These are phyloP conservation scores for Poa annua DNA, from an alignment of 176 grass and related monocot species.

Conservation along the genomic window DNA sequence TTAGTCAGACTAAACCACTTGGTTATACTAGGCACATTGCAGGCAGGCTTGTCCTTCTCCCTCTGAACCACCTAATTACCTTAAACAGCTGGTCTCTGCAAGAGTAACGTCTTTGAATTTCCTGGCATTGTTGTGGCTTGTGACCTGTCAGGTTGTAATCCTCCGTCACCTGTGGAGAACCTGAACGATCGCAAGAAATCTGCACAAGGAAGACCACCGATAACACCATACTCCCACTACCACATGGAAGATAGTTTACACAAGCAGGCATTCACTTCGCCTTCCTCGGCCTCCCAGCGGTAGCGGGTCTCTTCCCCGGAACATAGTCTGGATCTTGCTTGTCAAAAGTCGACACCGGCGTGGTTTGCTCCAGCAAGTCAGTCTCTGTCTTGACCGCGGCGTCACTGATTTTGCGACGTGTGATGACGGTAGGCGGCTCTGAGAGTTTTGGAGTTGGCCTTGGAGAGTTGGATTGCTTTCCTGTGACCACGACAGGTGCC, in stretches of 20 bases:
- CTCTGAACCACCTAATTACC: neutral
- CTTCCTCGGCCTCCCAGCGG: conserved; percentile 47
- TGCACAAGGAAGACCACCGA: neutral
- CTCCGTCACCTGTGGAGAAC: neutral
- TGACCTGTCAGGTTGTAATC: neutral
- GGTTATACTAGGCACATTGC: conserved; percentile 11
- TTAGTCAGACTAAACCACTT: neutral
- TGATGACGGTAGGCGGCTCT: conserved; percentile 31
- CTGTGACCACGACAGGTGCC: conserved; percentile 34
- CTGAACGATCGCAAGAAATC: neutral
- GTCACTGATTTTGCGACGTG: conserved; percentile 21
- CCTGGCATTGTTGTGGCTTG: neutral
- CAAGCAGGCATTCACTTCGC: neutral
- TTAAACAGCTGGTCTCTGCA: neutral
- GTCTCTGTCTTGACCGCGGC: conserved; percentile 27
- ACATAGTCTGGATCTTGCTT: conserved; percentile 27
- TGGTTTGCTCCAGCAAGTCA: conserved; percentile 47
- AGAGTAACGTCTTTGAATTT: neutral
- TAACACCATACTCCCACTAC: neutral
- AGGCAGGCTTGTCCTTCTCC: neutral
- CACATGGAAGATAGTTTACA: neutral
- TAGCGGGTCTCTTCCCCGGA: conserved; percentile 38
- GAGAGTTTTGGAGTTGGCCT: neutral
- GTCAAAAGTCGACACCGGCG: neutral
- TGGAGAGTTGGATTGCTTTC: conserved; percentile 11